Conservation (phyloP, 106 monocot species). For the Acorus calamus region DNA sequence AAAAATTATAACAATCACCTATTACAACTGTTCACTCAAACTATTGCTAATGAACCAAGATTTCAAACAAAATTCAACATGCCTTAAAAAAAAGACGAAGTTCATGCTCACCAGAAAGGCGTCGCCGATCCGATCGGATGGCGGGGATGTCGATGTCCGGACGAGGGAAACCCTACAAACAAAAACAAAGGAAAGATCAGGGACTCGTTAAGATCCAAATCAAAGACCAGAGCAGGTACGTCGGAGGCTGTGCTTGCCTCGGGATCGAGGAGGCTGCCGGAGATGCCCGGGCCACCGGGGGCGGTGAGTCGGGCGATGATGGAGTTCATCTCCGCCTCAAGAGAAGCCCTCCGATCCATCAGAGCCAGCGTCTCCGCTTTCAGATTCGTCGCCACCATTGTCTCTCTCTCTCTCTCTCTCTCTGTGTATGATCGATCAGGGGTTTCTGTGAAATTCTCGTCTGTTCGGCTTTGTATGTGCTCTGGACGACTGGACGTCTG, state of each 20-base stretch:
- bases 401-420: not conserved
- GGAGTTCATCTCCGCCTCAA: conserved; percentile 60
- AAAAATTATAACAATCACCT: too few species aligned
- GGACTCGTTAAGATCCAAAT: not conserved
- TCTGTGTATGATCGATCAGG: too few species aligned
- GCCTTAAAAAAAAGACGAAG: not conserved
- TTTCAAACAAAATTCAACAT: not conserved
- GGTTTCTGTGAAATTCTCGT: too few species aligned
- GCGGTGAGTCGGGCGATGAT: conserved; percentile 41
- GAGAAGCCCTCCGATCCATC: conserved; percentile 32
- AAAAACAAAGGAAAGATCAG: not conserved
- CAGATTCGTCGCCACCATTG: conserved; percentile 67
- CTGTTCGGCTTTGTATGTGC: too few species aligned
- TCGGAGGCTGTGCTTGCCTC: conserved; percentile 25
- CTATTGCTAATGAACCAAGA: not conserved
- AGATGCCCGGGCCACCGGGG: conserved; percentile 65
- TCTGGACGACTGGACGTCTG: too few species aligned
- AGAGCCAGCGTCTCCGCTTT: conserved; percentile 49
- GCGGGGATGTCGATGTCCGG: conserved; percentile 28
- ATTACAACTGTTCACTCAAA: too few species aligned
- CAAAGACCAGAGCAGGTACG: not conserved
- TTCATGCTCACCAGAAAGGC: conserved; percentile 22
- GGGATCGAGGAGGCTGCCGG: conserved; percentile 69
- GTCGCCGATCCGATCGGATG: conserved; percentile 18
- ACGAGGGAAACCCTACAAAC: conserved; percentile 35